Evolutionary conservation across 2,329 filamentous ascomycete genomes (phyloP).

Genomic region (Sporothrix protearum): DNA sequence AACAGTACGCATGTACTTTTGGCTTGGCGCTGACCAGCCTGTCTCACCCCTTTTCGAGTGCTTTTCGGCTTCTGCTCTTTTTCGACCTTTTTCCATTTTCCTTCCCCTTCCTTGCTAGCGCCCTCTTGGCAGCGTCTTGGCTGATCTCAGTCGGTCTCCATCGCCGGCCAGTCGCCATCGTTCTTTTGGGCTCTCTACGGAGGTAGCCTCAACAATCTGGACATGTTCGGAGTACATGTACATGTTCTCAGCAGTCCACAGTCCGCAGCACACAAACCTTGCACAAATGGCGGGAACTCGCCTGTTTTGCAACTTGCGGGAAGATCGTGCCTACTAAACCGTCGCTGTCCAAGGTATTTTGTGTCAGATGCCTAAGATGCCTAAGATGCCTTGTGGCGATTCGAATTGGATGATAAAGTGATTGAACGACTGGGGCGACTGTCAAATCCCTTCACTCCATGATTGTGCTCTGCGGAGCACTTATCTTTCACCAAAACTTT

Average conservation of each 20-base stretch:
- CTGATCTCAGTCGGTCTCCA: neutral
- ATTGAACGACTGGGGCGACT: neutral
- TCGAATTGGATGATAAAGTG: too few species aligned
- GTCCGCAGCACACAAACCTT: neutral
- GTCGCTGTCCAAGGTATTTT: too few species aligned
- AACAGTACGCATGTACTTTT: neutral
- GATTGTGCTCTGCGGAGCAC: neutral
- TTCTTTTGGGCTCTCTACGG: neutral
- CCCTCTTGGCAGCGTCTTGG: neutral
- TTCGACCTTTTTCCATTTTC: neutral
- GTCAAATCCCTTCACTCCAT: neutral
- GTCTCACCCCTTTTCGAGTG: constrained; percentile 1
- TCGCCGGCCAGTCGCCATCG: neutral
- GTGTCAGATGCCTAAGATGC: too few species aligned
- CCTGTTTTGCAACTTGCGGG: neutral
- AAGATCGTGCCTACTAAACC: neutral
- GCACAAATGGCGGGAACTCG: neutral
- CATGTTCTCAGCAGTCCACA: neutral
- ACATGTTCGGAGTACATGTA: too few species aligned
- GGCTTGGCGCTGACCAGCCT: neutral
- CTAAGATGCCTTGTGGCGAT: too few species aligned
- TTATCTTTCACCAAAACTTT: neutral
- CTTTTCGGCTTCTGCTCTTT: neutral
- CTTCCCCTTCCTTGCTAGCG: neutral
- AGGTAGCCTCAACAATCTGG: too few species aligned